These are phyloP conservation scores for Trichoderma koningiopsis DNA, from an alignment of 2,329 filamentous ascomycete genomes.

Conservation along the genomic window DNA sequence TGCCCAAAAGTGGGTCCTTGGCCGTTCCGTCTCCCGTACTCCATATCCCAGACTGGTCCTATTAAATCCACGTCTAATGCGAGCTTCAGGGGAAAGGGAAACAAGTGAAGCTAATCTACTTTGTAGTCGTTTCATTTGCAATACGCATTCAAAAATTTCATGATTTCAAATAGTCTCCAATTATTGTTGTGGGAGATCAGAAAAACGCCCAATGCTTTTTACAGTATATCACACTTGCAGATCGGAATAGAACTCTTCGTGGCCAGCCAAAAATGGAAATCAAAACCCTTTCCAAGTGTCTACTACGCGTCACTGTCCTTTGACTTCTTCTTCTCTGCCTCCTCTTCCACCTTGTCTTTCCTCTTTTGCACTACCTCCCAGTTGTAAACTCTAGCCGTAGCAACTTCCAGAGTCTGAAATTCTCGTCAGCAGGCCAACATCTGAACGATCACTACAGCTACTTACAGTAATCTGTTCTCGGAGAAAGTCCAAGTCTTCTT, in stretches of 20 bases:
- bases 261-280: constrained; percentile 11
- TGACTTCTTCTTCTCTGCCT: constrained; percentile 44
- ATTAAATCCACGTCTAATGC: not conserved
- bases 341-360: constrained; percentile 78
- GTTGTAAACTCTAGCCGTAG: constrained; percentile 96
- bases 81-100: not conserved
- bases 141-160: not conserved
- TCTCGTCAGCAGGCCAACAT: constrained; percentile 1
- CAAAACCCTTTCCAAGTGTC: constrained; percentile 8
- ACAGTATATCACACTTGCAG: constrained; percentile 1
- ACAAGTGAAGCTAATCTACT: not conserved
- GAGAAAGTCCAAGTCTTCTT: constrained; percentile 94
- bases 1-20: constrained; percentile 21
- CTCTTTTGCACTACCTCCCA: constrained; percentile 97
- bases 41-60: not conserved
- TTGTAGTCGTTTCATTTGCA: not conserved
- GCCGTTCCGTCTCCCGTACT: not conserved
- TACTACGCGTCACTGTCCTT: constrained; percentile 40
- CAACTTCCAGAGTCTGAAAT: constrained; percentile 88
- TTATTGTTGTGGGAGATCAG: not conserved
- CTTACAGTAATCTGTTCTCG: constrained; percentile 92
- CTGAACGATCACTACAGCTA: constrained; percentile 26
- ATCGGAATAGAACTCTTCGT: not conserved
- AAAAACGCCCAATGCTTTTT: constrained; percentile 16
- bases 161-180: not conserved